Conservation (phyloP, 2,329 filamentous ascomycete species). For the Furcasterigmium furcatum region DNA sequence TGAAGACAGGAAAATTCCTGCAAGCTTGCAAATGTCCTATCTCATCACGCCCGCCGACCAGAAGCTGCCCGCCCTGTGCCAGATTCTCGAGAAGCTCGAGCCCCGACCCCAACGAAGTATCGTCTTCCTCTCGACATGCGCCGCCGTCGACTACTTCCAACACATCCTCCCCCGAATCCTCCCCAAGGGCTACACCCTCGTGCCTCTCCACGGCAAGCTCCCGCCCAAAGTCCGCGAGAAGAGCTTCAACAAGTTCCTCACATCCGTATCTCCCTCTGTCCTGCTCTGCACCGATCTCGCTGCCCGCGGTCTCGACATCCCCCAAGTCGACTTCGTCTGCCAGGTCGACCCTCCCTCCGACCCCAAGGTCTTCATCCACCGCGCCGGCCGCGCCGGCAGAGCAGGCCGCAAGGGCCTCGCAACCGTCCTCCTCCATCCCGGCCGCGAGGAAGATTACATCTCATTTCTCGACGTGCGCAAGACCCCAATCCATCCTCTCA, state of each 20-base stretch:
- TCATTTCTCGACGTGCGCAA: slow-evolving; percentile 83
- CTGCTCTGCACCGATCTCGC: slow-evolving; percentile 92
- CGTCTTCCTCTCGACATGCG: slow-evolving; percentile 90
- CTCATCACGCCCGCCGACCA: slow-evolving; percentile 70
- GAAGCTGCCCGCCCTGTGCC: slow-evolving; percentile 72
- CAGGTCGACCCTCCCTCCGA: slow-evolving; percentile 83
- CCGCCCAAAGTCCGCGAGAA: slow-evolving; percentile 82
- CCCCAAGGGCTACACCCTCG: slow-evolving; percentile 62
- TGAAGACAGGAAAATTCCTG: slow-evolving; percentile 84
- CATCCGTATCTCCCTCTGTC: slow-evolving; percentile 70
- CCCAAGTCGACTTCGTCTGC: slow-evolving; percentile 85
- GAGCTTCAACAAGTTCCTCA: slow-evolving; percentile 80
- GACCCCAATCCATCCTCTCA: slow-evolving; percentile 71
- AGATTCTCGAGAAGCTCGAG: slow-evolving; percentile 67
- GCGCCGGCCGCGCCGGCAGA: slow-evolving; percentile 83
- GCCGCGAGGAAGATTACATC: slow-evolving; percentile 85
- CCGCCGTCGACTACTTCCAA: slow-evolving; percentile 91
- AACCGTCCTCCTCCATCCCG: slow-evolving; percentile 80
- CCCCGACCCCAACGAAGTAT: slow-evolving; percentile 80
- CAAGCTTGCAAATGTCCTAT: slow-evolving; percentile 90
- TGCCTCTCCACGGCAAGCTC: slow-evolving; percentile 90
- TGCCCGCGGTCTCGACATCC: slow-evolving; percentile 86
- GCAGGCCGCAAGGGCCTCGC: slow-evolving; percentile 85
- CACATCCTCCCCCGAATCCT: slow-evolving; percentile 73
- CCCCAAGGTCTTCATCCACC: slow-evolving; percentile 92